These are phyloP conservation scores for Aureobasidium subglaciale DNA, from an alignment of 2,329 filamentous ascomycete genomes.

Conservation along the genomic window DNA sequence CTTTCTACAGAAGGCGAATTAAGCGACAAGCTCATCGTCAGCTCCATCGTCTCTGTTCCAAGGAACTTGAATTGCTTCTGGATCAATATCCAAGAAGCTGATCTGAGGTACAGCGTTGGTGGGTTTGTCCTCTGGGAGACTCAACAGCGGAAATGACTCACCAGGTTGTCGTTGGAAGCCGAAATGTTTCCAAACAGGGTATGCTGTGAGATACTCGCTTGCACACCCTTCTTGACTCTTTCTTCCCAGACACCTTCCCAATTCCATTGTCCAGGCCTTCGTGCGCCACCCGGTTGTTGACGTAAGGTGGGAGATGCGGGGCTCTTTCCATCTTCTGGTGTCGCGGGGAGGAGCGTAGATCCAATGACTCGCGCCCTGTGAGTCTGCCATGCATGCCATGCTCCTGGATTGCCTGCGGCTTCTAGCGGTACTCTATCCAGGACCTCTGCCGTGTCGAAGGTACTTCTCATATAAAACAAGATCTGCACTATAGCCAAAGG, in stretches of 20 bases:
- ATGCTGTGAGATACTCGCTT: slow-evolving; percentile 68
- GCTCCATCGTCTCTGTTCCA: slow-evolving; percentile 8
- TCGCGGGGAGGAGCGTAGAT: neutral
- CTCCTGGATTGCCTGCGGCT: slow-evolving; percentile 80
- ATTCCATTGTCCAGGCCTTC: slow-evolving; percentile 81
- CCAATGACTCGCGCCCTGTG: slow-evolving; percentile 48
- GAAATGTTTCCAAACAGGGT: slow-evolving; percentile 68
- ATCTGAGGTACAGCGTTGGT: slow-evolving; percentile 17
- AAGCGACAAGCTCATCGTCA: neutral
- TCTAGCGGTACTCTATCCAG: slow-evolving; percentile 73
- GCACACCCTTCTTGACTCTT: slow-evolving; percentile 71
- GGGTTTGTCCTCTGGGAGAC: neutral
- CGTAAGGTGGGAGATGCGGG: slow-evolving; percentile 19
- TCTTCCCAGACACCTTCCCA: slow-evolving; percentile 98
- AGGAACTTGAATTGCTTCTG: slow-evolving; percentile 14
- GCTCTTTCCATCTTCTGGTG: slow-evolving; percentile 17
- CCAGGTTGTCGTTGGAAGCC: slow-evolving; percentile 61
- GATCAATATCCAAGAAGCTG: slow-evolving; percentile 19
- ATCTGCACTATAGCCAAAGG: slow-evolving; percentile 44
- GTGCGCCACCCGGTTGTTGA: slow-evolving; percentile 37
- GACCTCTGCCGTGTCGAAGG: slow-evolving; percentile 70
- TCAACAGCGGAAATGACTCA: slow-evolving; percentile 36
- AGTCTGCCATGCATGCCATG: slow-evolving; percentile 88
- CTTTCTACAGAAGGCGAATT: neutral
- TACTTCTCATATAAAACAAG: slow-evolving; percentile 70